Base-by-base conservation (phyloP, 768 basidiomycete species). In the Phylloporus sp. region DNA sequence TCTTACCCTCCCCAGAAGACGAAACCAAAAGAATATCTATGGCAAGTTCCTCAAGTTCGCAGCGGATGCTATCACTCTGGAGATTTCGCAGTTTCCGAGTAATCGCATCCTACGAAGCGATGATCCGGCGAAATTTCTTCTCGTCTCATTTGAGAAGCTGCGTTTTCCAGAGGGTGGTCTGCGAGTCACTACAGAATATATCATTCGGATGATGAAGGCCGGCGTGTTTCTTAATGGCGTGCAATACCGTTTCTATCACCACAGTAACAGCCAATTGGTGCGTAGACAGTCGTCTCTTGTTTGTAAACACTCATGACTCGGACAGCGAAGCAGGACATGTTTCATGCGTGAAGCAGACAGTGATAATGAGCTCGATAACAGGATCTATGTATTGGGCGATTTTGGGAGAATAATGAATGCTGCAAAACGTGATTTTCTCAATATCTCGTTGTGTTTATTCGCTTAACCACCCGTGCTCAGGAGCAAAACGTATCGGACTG, bases 241-340 rank as follows among this genome's bases (percentile, higher is more conserved):
- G 0, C 80, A 85, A 55, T 85, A 85, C 62, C 78, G 84, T 2
- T 86, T 86, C 61, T 86, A 84, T 52, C 80, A 81, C 50, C 85
- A 87, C 52, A 85, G 85, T 36, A 85, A 86, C 59, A 86, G 82
- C 53, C 85, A 87, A 55, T 58, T 86, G 61, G 83, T 84, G 54
- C 73, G 66, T 7, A 20, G 12, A 12, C 11, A n/a, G 27, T 11
- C 11, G 3, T 38, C 24, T 11, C 36, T 0, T 5, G 2, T 29
- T 45, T 26, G 15, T 16, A 11, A 24, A 39, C 45, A 48, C 40
- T 56, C 6, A 57, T 38, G 9, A 15, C 24, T 20, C 23, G n/a
- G 22, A 41, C 41, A 85, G 84, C 71, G 84, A 38, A 76, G 80
- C 23, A 72, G 83, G 18, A 84, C 82, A 24, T 87, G 84, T 57